These are phyloP conservation scores for Epichloe typhina DNA, from an alignment of 2,329 filamentous ascomycete genomes.

Conservation along the genomic window DNA sequence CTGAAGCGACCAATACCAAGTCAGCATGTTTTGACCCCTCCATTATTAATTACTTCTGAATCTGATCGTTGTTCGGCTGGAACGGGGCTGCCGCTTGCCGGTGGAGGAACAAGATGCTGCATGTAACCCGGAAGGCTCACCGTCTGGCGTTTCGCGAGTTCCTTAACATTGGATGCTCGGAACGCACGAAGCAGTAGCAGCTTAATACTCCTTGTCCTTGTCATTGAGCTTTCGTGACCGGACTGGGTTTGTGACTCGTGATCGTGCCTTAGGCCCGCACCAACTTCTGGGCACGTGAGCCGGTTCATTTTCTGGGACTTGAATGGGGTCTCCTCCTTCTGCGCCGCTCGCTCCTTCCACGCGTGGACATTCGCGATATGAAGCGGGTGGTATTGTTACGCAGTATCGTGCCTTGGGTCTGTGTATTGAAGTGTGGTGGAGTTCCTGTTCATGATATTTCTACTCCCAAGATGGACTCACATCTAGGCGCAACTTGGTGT, in stretches of 20 bases:
- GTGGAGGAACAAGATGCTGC: not conserved
- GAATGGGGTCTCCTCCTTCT: not conserved
- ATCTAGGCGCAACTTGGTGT: too few relatives aligned
- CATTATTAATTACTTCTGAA: too few relatives aligned
- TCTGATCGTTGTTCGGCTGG: not conserved
- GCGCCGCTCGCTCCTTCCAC: too few relatives aligned
- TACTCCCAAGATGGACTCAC: too few relatives aligned
- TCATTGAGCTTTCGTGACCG: not conserved
- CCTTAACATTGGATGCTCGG: not conserved
- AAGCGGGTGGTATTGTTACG: too few relatives aligned
- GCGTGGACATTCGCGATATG: too few relatives aligned
- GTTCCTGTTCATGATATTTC: too few relatives aligned
- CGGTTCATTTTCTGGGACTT: not conserved
- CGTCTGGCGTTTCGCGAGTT: not conserved
- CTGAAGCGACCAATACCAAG: too few relatives aligned
- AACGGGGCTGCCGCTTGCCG: not conserved
- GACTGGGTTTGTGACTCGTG: not conserved
- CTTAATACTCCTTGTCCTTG: not conserved
- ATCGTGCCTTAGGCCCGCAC: conserved; percentile 2
- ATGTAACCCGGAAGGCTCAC: not conserved
- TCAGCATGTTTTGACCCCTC: too few relatives aligned
- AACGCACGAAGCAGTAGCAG: too few relatives aligned
- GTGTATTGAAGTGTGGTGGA: too few relatives aligned
- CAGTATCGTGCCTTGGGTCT: too few relatives aligned
- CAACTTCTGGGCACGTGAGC: conserved; percentile 1